Evolutionary conservation across 768 basidiomycete genomes (phyloP).

Genomic region (Lactarius hatsudake): DNA sequence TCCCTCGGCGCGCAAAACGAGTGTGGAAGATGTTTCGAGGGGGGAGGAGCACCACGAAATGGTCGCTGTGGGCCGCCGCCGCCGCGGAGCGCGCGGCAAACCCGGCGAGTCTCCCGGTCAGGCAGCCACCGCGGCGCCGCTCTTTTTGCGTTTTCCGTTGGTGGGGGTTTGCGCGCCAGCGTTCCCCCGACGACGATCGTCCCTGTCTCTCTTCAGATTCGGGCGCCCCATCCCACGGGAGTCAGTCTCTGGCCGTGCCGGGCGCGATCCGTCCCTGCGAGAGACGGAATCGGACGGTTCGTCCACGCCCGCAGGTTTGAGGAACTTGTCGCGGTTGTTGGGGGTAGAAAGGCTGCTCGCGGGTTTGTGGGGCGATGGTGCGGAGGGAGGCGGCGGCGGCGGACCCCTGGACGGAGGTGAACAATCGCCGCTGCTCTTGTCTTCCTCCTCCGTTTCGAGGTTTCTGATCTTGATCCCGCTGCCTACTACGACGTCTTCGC

Average conservation of each 20-base stretch:
- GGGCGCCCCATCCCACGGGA: constrained; percentile 4
- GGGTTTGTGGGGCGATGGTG: background rate
- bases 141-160: constrained; percentile 19
- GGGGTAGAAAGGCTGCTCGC: background rate
- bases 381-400: background rate
- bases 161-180: constrained; percentile 1
- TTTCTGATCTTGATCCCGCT: constrained; percentile 6
- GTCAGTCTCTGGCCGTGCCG: background rate
- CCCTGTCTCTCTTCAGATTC: constrained; percentile 22
- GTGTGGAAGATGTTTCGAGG: too few relatives aligned
- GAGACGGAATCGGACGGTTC: constrained; percentile 15
- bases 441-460: constrained; percentile 1
- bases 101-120: background rate
- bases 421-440: constrained; percentile 1
- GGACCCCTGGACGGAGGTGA: background rate
- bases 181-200: constrained; percentile 8
- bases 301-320: constrained; percentile 22
- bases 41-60: background rate
- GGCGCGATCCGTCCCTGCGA: constrained; percentile 16
- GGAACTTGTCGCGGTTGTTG: constrained; percentile 5
- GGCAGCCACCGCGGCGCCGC: constrained; percentile 22
- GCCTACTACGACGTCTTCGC: constrained; percentile 8
- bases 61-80: background rate
- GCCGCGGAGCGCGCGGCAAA: constrained; percentile 23
- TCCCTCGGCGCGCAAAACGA: background rate